phyloP scores from a whole-genome alignment of 345 rosid genomes.

The Syzygium grande region DNA sequence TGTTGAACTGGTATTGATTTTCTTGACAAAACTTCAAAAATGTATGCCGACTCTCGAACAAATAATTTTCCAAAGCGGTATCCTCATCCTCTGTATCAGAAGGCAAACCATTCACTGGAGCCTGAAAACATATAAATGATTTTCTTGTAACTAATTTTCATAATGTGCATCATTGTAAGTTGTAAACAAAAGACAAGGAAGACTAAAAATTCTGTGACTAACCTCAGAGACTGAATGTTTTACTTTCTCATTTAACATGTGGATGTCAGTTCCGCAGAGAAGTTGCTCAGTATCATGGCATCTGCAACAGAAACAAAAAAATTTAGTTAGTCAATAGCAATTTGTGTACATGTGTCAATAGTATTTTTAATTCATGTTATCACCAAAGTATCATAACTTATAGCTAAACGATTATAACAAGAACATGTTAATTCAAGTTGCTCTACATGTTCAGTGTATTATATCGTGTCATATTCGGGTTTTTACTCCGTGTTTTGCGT shows the following conservation, averaged over 20 bases:
- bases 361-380: not conserved
- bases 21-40: slow-evolving; percentile 48
- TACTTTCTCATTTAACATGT: slow-evolving; percentile 4
- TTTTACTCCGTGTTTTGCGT: not conserved
- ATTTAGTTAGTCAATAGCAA: not conserved
- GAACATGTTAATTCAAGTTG: not conserved
- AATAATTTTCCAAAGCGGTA: slow-evolving; percentile 13
- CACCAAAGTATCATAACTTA: not conserved
- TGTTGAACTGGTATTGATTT: slow-evolving; percentile 49
- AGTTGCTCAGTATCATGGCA: slow-evolving; percentile 33
- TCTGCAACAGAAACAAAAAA: slow-evolving; percentile 17
- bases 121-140: slow-evolving; percentile 20
- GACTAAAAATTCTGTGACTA: not conserved
- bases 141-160: not conserved
- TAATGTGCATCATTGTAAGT: not conserved
- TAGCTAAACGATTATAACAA: not conserved
- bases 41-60: slow-evolving; percentile 45
- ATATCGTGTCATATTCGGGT: not conserved
- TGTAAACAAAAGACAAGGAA: not conserved
- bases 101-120: slow-evolving; percentile 24
- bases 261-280: slow-evolving; percentile 12
- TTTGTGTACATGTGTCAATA: not conserved
- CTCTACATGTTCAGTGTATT: not conserved
- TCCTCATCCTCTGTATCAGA: slow-evolving; percentile 46
- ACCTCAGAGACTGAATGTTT: slow-evolving; percentile 50